Conservation (phyloP, 2,329 filamentous ascomycete species). For the Aspergillus tanneri region DNA sequence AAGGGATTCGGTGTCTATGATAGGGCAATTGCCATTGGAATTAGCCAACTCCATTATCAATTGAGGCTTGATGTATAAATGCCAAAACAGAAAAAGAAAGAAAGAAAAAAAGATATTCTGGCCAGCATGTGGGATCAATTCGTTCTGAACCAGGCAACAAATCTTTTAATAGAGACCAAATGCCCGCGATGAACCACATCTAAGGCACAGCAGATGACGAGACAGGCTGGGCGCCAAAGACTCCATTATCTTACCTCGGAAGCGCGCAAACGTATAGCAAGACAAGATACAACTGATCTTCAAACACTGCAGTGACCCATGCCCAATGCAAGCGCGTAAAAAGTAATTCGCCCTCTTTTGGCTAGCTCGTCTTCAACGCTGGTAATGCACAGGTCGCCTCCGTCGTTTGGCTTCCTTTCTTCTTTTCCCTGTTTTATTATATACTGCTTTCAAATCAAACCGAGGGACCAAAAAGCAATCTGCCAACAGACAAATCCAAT, state of each 20-base stretch:
- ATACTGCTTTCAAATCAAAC: constrained; percentile 7
- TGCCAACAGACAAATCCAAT: background rate
- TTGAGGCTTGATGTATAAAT: constrained; percentile 4
- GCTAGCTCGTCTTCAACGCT: constrained; percentile 9
- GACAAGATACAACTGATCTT: constrained; percentile 17
- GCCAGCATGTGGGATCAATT: background rate
- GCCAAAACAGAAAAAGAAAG: background rate
- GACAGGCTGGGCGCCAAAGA: constrained; percentile 12
- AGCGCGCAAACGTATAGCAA: constrained; percentile 27
- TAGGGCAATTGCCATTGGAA: constrained; percentile 27
- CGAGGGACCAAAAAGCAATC: background rate
- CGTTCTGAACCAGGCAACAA: background rate
- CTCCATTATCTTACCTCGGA: constrained; percentile 28
- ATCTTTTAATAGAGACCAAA: background rate
- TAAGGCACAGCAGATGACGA: background rate
- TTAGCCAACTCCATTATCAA: constrained; percentile 29
- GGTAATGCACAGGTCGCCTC: constrained; percentile 1
- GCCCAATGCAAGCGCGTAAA: constrained; percentile 29
- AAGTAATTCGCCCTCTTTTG: constrained; percentile 7
- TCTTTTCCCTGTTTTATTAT: background rate
- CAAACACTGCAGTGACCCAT: constrained; percentile 30
- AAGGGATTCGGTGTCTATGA: constrained; percentile 33
- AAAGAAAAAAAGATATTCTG: background rate
- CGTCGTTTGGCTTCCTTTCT: constrained; percentile 2
- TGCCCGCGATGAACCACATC: background rate